Conservation (phyloP, 768 basidiomycete genomes). For the Macrolepiota albuminosa region DNA sequence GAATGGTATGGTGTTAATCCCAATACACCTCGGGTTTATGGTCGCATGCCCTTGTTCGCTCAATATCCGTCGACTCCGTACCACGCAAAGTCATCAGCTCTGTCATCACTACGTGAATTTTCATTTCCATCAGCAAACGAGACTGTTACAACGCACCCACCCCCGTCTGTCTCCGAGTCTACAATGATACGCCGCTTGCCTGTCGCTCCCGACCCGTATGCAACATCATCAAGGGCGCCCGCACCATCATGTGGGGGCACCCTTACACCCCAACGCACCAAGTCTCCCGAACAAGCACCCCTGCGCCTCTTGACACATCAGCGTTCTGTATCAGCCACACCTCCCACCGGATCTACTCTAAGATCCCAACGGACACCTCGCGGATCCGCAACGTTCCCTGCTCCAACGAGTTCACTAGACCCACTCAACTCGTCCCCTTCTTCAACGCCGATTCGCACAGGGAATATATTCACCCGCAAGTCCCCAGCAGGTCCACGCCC, state of each 20-base stretch:
- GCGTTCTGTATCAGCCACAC: not conserved
- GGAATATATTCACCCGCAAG: conserved; percentile 7
- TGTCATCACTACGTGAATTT: conserved; percentile 2
- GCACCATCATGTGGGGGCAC: conserved; percentile 1
- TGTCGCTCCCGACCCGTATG: conserved; percentile 8
- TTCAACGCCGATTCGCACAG: conserved; percentile 7
- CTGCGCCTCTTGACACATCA: not conserved
- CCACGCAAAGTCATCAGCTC: conserved; percentile 7
- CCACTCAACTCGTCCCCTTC: conserved; percentile 3
- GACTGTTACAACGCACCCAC: not conserved
- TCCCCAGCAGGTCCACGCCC: conserved; percentile 16
- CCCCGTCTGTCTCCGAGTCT: not conserved
- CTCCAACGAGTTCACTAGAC: conserved; percentile 7
- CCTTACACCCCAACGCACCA: not conserved
- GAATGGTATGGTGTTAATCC: conserved; percentile 18
- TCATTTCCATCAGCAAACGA: not conserved
- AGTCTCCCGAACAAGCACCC: not conserved
- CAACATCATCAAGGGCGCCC: not conserved
- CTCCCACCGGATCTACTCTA: not conserved
- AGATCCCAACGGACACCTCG: conserved; percentile 1
- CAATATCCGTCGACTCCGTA: conserved; percentile 11
- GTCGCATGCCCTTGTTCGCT: conserved; percentile 4
- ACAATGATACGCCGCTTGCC: conserved; percentile 15
- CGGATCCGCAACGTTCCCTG: conserved; percentile 1
- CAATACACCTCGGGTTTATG: conserved; percentile 6